Conservation (phyloP, 108 stramenopile genomes). For the Epithemia pelagica region DNA sequence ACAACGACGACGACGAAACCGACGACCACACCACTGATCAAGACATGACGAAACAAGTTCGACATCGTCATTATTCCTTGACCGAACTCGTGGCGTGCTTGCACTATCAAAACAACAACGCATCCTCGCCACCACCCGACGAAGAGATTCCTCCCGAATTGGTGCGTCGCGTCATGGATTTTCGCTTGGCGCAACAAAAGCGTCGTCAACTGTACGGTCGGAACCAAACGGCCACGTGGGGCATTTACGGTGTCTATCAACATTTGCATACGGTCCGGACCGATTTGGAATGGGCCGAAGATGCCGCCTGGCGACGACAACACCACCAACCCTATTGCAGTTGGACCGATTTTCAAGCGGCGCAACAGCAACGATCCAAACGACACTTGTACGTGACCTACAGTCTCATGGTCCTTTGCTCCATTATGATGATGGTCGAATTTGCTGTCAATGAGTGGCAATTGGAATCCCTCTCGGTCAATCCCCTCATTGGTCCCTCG, state of each 20-base stretch:
- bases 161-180: slow-evolving; percentile 67
- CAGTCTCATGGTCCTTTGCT: slow-evolving; percentile 48
- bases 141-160: slow-evolving; percentile 22
- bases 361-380: slow-evolving; percentile 32
- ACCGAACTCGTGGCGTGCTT: neutral
- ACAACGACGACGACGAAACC: neutral
- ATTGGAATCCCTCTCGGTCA: slow-evolving; percentile 71
- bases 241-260: slow-evolving; percentile 69
- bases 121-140: neutral
- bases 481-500: slow-evolving; percentile 87
- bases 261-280: slow-evolving; percentile 58
- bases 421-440: slow-evolving; percentile 54
- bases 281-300: slow-evolving; percentile 86
- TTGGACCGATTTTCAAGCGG: slow-evolving; percentile 71
- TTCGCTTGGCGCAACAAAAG: slow-evolving; percentile 78
- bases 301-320: slow-evolving; percentile 69
- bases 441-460: slow-evolving; percentile 71
- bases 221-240: slow-evolving; percentile 13
- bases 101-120: neutral
- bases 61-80: neutral
- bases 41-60: neutral
- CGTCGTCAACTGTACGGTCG: slow-evolving; percentile 64
- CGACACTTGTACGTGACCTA: slow-evolving; percentile 67
- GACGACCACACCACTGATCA: neutral
- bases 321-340: slow-evolving; percentile 59